phyloP scores from a whole-genome alignment of 192 early-diverging fungal genomes.

The Coemansia sp. region DNA sequence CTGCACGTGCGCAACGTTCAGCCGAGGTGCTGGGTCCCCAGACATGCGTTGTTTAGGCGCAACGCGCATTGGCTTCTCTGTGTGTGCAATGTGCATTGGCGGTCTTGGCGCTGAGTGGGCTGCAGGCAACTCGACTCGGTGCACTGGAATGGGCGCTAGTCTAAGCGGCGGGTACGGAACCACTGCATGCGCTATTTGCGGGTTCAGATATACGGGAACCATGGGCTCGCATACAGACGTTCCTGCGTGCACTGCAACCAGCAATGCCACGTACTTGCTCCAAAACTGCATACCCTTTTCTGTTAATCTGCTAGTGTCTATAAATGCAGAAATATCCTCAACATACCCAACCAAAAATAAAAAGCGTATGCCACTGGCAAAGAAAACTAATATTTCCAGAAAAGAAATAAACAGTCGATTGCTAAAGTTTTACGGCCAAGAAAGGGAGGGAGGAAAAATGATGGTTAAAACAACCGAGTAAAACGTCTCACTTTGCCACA shows the following conservation, averaged over 20 bases:
- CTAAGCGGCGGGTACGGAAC: background rate
- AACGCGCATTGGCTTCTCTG: background rate
- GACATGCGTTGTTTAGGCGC: too few species aligned
- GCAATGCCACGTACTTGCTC: constrained; percentile 7
- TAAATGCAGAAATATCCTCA: background rate
- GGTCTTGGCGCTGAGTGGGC: background rate
- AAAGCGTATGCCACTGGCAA: background rate
- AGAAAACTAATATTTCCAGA: background rate
- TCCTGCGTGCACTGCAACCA: background rate
- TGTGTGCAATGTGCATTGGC: background rate
- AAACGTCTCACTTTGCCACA: background rate
- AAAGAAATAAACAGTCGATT: too few species aligned
- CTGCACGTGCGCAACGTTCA: too few species aligned
- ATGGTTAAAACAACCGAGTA: background rate
- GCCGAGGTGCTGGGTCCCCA: too few species aligned
- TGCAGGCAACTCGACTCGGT: background rate
- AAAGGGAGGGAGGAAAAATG: background rate
- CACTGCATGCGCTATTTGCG: background rate
- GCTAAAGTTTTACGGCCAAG: background rate
- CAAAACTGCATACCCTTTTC: constrained; percentile 8
- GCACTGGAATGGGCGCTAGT: background rate
- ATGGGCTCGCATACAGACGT: background rate
- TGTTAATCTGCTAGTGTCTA: background rate
- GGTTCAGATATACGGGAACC: background rate
- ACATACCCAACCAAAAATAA: too few species aligned